phyloP scores from a whole-genome alignment of 768 basidiomycete genomes.

The Brasilioporus rufonigricans region DNA sequence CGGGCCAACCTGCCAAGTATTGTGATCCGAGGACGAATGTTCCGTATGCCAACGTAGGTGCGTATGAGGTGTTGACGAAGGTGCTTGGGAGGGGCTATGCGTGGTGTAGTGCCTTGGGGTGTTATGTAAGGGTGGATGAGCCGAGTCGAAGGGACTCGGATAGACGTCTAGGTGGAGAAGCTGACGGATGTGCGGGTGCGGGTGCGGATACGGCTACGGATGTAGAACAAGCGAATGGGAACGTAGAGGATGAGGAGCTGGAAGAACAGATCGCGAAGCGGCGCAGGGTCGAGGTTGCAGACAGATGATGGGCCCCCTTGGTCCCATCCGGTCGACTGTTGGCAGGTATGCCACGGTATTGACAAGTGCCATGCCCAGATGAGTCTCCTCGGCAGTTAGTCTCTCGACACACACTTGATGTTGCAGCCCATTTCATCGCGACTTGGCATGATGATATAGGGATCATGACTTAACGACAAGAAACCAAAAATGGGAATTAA shows the following conservation, averaged over 20 bases:
- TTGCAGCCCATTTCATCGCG: too few species aligned
- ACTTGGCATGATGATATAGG: too few species aligned
- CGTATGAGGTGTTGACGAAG: slow-evolving; percentile 61
- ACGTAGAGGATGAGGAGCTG: background rate
- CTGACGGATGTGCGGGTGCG: background rate
- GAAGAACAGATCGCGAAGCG: slow-evolving; percentile 16
- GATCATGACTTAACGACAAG: too few species aligned
- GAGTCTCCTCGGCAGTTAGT: background rate
- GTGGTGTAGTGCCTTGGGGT: slow-evolving; percentile 52
- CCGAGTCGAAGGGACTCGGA: background rate
- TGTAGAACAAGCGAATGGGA: background rate
- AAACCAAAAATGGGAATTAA: too few species aligned
- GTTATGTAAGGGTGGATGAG: slow-evolving; percentile 34
- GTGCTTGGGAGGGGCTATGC: slow-evolving; percentile 66
- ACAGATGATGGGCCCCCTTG: background rate
- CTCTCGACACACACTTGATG: background rate
- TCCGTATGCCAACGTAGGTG: slow-evolving; percentile 70
- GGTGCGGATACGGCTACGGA: background rate
- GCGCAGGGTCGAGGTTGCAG: slow-evolving; percentile 6
- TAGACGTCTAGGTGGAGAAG: background rate
- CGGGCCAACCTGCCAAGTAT: slow-evolving; percentile 75
- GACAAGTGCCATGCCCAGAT: background rate
- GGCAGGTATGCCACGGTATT: background rate
- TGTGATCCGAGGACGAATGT: slow-evolving; percentile 76
- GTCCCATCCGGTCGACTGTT: background rate